Evolutionary conservation across 1,284 basidiomycete genomes (phyloP).

Genomic region (Nidula niveotomentosa): DNA sequence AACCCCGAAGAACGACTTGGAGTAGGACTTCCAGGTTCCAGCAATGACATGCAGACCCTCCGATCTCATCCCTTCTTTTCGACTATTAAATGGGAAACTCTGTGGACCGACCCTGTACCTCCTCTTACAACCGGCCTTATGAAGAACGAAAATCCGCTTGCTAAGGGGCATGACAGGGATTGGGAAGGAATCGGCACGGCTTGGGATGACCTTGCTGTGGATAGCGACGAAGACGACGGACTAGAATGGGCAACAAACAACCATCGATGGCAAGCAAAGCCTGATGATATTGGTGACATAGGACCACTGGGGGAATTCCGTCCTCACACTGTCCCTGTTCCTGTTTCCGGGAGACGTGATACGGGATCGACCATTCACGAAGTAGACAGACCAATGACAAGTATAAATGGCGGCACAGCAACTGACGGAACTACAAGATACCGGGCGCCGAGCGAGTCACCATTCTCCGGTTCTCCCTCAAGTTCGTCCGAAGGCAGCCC

Average conservation of each 20-base stretch:
- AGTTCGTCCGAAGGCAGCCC: slow-evolving; percentile 53
- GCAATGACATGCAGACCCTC: slow-evolving; percentile 56
- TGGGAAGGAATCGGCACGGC: slow-evolving; percentile 52
- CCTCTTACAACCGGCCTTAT: slow-evolving; percentile 33
- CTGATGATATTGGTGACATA: slow-evolving; percentile 16
- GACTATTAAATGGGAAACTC: slow-evolving; percentile 63
- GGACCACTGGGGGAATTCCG: slow-evolving; percentile 33
- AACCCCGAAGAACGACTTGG: slow-evolving; percentile 76
- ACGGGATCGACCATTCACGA: slow-evolving; percentile 13
- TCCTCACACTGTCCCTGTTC: background rate
- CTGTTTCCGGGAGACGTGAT: slow-evolving; percentile 1
- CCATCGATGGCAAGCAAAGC: slow-evolving; percentile 10
- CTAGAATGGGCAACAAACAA: slow-evolving; percentile 39
- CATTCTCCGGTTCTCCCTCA: slow-evolving; percentile 29
- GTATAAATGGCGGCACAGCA: background rate
- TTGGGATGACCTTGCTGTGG: slow-evolving; percentile 51
- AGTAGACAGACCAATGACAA: background rate
- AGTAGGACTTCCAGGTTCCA: slow-evolving; percentile 47
- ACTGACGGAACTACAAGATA: background rate
- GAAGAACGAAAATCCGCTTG: slow-evolving; percentile 40
- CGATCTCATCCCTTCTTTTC: slow-evolving; percentile 79
- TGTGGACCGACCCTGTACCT: slow-evolving; percentile 75
- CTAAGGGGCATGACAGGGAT: slow-evolving; percentile 25
- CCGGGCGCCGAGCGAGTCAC: slow-evolving; percentile 4
- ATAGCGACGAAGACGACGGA: slow-evolving; percentile 30